These are phyloP conservation scores for Penicillium cinerascens DNA, from an alignment of 495 filamentous ascomycete species.

Conservation along the genomic window DNA sequence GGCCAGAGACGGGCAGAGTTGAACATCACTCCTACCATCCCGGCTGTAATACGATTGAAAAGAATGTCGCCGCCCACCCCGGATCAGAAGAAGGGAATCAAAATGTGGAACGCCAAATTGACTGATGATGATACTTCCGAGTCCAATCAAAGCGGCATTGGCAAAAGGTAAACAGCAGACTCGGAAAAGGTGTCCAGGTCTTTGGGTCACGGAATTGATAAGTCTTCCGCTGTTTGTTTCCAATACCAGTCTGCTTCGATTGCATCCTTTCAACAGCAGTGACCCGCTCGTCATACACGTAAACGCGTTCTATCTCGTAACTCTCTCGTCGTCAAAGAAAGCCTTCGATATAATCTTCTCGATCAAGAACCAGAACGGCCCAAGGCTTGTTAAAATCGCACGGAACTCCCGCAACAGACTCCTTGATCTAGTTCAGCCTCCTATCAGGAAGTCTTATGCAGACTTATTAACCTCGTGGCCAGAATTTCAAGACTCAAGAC, in stretches of 20 bases:
- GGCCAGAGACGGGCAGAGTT: not conserved
- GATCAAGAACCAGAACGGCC: too few species aligned
- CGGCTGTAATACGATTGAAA: not conserved
- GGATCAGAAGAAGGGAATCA: not conserved
- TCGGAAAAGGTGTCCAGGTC: not conserved
- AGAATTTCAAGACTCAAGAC: too few species aligned
- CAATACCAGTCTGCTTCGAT: not conserved
- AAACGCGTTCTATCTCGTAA: too few species aligned
- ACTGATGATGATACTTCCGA: not conserved
- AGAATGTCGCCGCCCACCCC: not conserved
- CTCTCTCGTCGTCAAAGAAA: not conserved
- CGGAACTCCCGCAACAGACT: too few species aligned
- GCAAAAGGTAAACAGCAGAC: not conserved
- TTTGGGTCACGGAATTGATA: not conserved
- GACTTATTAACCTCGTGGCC: too few species aligned
- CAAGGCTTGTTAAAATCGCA: too few species aligned
- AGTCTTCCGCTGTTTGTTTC: not conserved
- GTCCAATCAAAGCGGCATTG: not conserved
- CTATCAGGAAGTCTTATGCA: too few species aligned
- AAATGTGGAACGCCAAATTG: not conserved
- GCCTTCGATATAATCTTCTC: too few species aligned
- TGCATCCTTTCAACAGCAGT: not conserved
- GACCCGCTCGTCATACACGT: not conserved
- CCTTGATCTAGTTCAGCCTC: too few species aligned
- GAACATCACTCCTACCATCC: not conserved